phyloP scores from a whole-genome alignment of 805 yeast species.

The Candida vartiovaarae region DNA sequence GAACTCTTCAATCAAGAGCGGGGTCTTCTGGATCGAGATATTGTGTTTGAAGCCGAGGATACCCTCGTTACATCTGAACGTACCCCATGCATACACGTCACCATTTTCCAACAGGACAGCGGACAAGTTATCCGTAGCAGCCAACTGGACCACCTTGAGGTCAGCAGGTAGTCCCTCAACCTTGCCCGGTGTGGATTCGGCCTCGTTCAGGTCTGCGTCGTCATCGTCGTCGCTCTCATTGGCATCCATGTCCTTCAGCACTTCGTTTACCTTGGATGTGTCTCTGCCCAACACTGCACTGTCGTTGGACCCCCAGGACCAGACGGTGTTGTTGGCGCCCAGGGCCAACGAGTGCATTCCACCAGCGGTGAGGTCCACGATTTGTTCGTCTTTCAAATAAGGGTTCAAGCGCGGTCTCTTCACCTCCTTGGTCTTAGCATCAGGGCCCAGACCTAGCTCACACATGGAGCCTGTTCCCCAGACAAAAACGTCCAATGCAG shows the following conservation, averaged over 20 bases:
- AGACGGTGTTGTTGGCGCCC: constrained; percentile 67
- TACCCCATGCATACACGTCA: constrained; percentile 95
- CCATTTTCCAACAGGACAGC: constrained; percentile 77
- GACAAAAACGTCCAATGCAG: constrained; percentile 67
- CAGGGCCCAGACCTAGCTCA: constrained; percentile 95
- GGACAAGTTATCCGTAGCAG: constrained; percentile 89
- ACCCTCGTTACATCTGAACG: constrained; percentile 92
- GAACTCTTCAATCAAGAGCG: constrained; percentile 54
- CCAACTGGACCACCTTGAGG: constrained; percentile 63
- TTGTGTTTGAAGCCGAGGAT: constrained; percentile 71
- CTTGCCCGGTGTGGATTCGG: constrained; percentile 80
- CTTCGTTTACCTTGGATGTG: constrained; percentile 58
- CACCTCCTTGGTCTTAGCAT: constrained; percentile 85
- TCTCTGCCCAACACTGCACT: constrained; percentile 88
- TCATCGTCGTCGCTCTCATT: constrained; percentile 50
- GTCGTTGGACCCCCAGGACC: constrained; percentile 99
- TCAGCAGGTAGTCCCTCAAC: constrained; percentile 63
- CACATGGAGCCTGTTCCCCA: constrained; percentile 99
- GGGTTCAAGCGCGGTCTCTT: constrained; percentile 94
- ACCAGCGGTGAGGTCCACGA: constrained; percentile 88
- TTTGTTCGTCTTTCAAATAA: constrained; percentile 56
- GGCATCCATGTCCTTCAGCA: constrained; percentile 60
- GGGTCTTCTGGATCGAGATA: constrained; percentile 56
- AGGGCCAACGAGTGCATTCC: constrained; percentile 92
- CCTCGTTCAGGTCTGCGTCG: constrained; percentile 79